Conservation (phyloP, 2,329 filamentous ascomycete species). For the Trichoderma guizhouense region DNA sequence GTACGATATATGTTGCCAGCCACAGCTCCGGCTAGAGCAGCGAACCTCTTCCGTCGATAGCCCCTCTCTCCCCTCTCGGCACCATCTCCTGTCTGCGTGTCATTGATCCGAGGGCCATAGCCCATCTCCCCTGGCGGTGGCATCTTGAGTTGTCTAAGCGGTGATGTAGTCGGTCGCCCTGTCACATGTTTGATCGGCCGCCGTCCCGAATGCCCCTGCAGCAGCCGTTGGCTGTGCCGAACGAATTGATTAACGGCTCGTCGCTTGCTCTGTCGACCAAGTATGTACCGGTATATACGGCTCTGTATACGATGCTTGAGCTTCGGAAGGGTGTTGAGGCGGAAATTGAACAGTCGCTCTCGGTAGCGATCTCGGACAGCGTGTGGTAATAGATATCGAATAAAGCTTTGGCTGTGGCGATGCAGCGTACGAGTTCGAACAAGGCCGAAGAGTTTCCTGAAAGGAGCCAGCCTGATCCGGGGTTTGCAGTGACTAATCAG, state of each 20-base stretch:
- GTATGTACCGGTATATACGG: conserved; percentile 70
- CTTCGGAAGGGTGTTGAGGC: conserved; percentile 68
- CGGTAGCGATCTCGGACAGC: conserved; percentile 59
- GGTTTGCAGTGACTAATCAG: conserved; percentile 12
- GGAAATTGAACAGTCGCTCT: conserved; percentile 65
- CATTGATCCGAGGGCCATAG: conserved; percentile 29
- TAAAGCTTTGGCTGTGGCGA: conserved; percentile 47
- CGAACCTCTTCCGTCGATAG: conserved; percentile 73
- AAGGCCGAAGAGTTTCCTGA: conserved; percentile 37
- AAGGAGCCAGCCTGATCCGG: conserved; percentile 40
- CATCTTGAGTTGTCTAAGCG: conserved; percentile 29
- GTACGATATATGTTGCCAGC: conserved; percentile 51
- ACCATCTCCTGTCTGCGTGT: conserved; percentile 25
- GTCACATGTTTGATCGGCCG: conserved; percentile 32
- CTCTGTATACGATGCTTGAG: conserved; percentile 71
- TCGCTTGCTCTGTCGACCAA: conserved; percentile 59
- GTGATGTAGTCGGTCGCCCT: conserved; percentile 30
- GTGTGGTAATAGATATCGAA: conserved; percentile 68
- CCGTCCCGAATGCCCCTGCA: conserved; percentile 37
- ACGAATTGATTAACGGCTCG: conserved; percentile 43
- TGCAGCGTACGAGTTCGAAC: conserved; percentile 33
- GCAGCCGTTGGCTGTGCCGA: conserved; percentile 43
- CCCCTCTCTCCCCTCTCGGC: conserved; percentile 55
- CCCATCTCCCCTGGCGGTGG: conserved; percentile 25
- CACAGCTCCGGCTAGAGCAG: conserved; percentile 59